Evolutionary conservation across 2,329 filamentous ascomycete genomes (phyloP), one percentile per base, ranked within the genome.

Genomic region (Curvularia hawaiiensis): DNA sequence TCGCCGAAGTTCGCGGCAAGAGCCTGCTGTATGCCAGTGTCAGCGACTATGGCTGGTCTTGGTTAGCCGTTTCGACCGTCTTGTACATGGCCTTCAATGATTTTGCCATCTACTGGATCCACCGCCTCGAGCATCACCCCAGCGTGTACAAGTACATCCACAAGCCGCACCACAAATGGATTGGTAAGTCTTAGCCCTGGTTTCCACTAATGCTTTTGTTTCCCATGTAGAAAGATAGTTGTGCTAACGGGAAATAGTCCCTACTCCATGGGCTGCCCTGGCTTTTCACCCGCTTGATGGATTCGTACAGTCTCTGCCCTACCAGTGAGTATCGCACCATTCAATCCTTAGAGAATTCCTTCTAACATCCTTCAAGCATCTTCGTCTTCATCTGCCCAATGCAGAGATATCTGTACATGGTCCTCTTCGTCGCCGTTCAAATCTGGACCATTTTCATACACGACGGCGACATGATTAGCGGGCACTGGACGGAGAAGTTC

Each of bases 81-180:
- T 40, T 56, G 18, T 56, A 56, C 31, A 56, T 56, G 48, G 53
- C 53, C 4, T 56, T 56, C 40, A 56, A 56, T 39, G 53, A 56
- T 45, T 46, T 56, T 40, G 48, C 40, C 24, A 56, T 56, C 11
- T 56, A 56, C 41, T 56, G 53, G 53, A 56, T 56, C 22, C 53
- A 56, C 33, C 53, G 53, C 53, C 53, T 56, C 18, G 53, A 56
- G 46, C 53, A 56, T 33, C 53, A 56, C 48, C 53, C 53, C 7
- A 56, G 53, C 31, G 53, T 56, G 1, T 56, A 56, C 53, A 56
- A 56, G 20, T 56, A 56, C 41, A 56, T 56, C 20, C 53, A 56
- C 24, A 56, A 56, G 48, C 53, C 53, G 45, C 53, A 56, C 40
- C 53, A 56, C 41, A 56, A 56, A 52, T 56, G 53, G 53, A 56